Percentiles rank a stretch among this genome's conserved stretches.
These are phyloP conservation scores for Cornus kousa DNA, from an alignment of 148 eudicot species.

Conservation along the genomic window DNA sequence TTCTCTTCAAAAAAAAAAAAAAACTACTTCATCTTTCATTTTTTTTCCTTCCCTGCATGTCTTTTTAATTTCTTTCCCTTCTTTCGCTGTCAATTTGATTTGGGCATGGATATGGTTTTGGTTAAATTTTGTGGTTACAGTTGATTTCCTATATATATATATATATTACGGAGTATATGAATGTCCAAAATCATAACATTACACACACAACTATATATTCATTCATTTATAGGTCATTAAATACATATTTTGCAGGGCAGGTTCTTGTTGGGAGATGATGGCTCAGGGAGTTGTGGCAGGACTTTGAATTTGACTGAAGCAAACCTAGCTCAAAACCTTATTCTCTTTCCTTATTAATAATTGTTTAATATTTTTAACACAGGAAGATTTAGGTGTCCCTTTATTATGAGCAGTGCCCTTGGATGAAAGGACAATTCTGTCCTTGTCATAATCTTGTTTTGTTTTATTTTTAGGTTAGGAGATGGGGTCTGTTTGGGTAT, in stretches of 20 bases:
- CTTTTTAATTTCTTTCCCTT: too few relatives aligned
- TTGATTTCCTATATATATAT: too few relatives aligned
- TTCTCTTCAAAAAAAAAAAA: background rate
- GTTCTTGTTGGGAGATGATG: background rate
- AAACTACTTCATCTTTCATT: too few relatives aligned
- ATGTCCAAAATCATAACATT: too few relatives aligned
- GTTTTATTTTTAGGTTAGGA: background rate
- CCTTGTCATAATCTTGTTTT: background rate
- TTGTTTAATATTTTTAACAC: background rate
- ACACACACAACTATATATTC: too few relatives aligned
- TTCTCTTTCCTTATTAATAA: background rate
- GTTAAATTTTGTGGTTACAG: background rate
- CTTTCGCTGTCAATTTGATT: too few relatives aligned
- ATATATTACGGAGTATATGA: background rate
- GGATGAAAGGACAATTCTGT: background rate
- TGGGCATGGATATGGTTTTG: background rate
- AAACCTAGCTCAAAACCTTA: background rate
- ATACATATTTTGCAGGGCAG: too few relatives aligned
- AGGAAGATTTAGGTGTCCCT: background rate
- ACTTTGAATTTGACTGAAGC: conserved; percentile 1
- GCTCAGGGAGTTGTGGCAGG: background rate
- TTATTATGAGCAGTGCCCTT: background rate
- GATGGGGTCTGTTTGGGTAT: background rate
- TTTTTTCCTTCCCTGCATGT: too few relatives aligned
- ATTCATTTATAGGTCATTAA: too few relatives aligned